These are phyloP conservation scores for Mucor lusitanicus DNA, from an alignment of 371 early-diverging fungal species.

Conservation along the genomic window DNA sequence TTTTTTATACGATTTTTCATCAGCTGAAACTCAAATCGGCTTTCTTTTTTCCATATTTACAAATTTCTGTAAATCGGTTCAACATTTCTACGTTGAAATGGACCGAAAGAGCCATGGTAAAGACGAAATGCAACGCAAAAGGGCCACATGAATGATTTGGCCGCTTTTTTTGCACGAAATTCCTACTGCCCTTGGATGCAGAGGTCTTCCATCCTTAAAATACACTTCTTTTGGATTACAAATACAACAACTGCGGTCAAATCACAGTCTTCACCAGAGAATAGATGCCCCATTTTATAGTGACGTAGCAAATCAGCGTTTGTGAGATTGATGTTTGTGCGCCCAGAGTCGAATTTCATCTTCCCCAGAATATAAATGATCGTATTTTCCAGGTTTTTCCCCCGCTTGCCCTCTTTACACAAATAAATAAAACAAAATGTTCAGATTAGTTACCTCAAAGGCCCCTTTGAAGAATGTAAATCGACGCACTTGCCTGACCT, in stretches of 20 bases:
- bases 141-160: background rate
- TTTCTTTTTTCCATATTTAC: background rate
- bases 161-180: background rate
- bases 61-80: background rate
- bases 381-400: conserved; percentile 8
- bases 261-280: background rate
- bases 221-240: background rate
- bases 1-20: background rate
- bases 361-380: conserved; percentile 4
- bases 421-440: conserved; percentile 47
- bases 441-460: conserved; percentile 62
- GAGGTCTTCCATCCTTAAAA: background rate
- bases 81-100: background rate
- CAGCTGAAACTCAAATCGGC: conserved; percentile 8
- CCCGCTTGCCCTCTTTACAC: conserved; percentile 9
- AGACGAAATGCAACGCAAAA: background rate
- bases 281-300: background rate
- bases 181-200: background rate
- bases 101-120: background rate
- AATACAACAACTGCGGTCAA: background rate
- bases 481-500: background rate
- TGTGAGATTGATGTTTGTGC: background rate
- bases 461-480: conserved; percentile 62
- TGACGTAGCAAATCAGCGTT: background rate
- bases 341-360: background rate